Percentiles rank a stretch among this genome's conserved stretches.
phyloP scores from a whole-genome alignment of 495 filamentous ascomycete species.

The Aspergillus hancockii region DNA sequence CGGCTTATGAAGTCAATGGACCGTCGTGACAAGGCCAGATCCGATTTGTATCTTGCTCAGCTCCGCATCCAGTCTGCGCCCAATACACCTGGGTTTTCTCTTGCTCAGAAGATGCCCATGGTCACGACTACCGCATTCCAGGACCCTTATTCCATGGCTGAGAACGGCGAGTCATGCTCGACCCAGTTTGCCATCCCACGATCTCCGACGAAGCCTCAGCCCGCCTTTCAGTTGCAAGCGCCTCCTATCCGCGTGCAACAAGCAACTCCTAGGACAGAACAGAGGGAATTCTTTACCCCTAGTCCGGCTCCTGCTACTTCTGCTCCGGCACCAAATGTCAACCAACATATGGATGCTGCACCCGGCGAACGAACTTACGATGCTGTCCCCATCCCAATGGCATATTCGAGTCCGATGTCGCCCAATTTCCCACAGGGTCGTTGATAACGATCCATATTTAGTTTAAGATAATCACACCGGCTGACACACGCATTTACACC shows the following conservation, averaged over 20 bases:
- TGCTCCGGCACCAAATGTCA: conserved; percentile 21
- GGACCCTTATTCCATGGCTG: conserved; percentile 55
- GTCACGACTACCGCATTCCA: conserved; percentile 31
- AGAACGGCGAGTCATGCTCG: conserved; percentile 53
- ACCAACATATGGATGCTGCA: conserved; percentile 45
- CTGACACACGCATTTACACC: neutral
- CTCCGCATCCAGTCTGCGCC: conserved; percentile 88
- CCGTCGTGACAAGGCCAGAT: conserved; percentile 86
- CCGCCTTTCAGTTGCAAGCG: conserved; percentile 80
- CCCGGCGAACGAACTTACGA: conserved; percentile 54
- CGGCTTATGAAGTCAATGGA: conserved; percentile 95
- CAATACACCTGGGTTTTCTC: conserved; percentile 83
- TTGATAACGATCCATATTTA: conserved; percentile 13
- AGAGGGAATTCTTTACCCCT: conserved; percentile 56
- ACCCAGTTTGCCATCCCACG: conserved; percentile 50
- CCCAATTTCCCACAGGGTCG: conserved; percentile 32
- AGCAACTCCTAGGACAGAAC: conserved; percentile 67
- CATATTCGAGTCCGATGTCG: conserved; percentile 48
- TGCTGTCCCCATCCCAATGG: conserved; percentile 53
- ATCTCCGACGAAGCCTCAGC: conserved; percentile 47
- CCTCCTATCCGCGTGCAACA: conserved; percentile 76
- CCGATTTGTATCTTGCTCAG: conserved; percentile 93
- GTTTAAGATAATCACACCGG: neutral
- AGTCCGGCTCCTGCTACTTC: conserved; percentile 24
- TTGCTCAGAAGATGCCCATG: conserved; percentile 52